These are phyloP conservation scores for Erodium texanum DNA, from an alignment of 441 rosid species.

Conservation along the genomic window DNA sequence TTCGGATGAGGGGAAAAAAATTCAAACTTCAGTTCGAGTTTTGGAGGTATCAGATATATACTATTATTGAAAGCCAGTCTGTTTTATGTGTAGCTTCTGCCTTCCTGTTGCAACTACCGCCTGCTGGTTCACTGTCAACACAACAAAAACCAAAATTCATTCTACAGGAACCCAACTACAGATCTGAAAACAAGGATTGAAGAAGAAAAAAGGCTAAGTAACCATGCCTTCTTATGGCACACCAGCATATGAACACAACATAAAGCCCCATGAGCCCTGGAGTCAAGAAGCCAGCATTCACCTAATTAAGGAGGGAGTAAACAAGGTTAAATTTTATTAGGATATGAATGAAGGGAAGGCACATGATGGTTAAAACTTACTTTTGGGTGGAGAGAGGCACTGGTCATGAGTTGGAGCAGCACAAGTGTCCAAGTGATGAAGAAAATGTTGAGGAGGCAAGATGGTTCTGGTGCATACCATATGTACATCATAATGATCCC, in stretches of 20 bases:
- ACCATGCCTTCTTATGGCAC: constrained; percentile 84
- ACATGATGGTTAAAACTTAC: constrained; percentile 29
- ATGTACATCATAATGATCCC: constrained; percentile 89
- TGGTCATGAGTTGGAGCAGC: constrained; percentile 90
- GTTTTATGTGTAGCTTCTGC: constrained; percentile 76
- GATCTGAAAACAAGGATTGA: background rate
- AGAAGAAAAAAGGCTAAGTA: background rate
- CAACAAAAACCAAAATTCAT: background rate
- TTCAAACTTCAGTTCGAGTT: background rate
- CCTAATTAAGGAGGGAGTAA: constrained; percentile 31
- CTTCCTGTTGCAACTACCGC: constrained; percentile 71
- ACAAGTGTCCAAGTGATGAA: constrained; percentile 88
- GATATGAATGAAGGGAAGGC: constrained; percentile 4
- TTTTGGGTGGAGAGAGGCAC: constrained; percentile 76
- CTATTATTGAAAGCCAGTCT: constrained; percentile 94
- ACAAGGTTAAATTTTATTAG: constrained; percentile 8
- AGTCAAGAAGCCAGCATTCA: constrained; percentile 67
- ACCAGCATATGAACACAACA: constrained; percentile 88
- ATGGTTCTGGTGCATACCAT: constrained; percentile 78
- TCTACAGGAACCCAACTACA: background rate
- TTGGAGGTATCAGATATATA: constrained; percentile 24
- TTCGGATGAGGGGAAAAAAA: background rate
- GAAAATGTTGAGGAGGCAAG: constrained; percentile 89
- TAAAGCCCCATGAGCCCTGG: constrained; percentile 98
- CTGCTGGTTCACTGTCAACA: constrained; percentile 74